Conservation (phyloP, 73 alveolate genomes). For the Paramecium tetraurelia region DNA sequence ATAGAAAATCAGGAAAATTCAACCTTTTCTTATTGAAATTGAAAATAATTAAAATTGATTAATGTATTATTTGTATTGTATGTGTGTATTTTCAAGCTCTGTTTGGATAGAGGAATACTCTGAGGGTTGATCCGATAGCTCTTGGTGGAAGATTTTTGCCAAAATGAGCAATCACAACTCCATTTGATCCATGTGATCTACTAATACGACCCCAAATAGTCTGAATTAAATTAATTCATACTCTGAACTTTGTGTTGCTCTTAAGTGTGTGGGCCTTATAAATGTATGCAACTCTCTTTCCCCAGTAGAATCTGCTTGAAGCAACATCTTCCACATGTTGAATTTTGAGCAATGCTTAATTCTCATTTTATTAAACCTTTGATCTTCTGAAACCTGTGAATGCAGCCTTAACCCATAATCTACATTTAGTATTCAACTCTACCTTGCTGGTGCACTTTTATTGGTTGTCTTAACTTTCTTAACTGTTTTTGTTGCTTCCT, state of each 20-base stretch:
- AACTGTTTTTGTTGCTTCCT: not conserved
- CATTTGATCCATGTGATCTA: constrained; percentile 90
- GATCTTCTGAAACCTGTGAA: constrained; percentile 95
- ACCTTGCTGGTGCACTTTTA: constrained; percentile 27
- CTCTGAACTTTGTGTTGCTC: constrained; percentile 79
- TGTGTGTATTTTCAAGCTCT: constrained; percentile 58
- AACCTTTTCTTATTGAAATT: not conserved
- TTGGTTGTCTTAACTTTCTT: constrained; percentile 17
- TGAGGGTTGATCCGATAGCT: constrained; percentile 87
- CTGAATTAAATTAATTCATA: constrained; percentile 48
- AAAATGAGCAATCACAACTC: constrained; percentile 87
- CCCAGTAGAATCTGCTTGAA: constrained; percentile 81
- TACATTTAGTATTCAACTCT: constrained; percentile 32
- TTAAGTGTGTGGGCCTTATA: constrained; percentile 73
- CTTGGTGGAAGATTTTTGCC: constrained; percentile 87
- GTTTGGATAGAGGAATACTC: constrained; percentile 91
- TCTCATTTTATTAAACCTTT: constrained; percentile 69
- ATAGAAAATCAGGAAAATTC: not conserved
- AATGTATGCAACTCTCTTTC: constrained; percentile 89
- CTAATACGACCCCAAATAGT: constrained; percentile 92
- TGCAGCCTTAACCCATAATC: constrained; percentile 88
- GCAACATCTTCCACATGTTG: constrained; percentile 77
- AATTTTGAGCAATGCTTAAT: constrained; percentile 84
- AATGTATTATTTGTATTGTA: not conserved
- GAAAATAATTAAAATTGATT: not conserved